Conservation (phyloP, 768 basidiomycete genomes). For the Boletus vinaceobasis region DNA sequence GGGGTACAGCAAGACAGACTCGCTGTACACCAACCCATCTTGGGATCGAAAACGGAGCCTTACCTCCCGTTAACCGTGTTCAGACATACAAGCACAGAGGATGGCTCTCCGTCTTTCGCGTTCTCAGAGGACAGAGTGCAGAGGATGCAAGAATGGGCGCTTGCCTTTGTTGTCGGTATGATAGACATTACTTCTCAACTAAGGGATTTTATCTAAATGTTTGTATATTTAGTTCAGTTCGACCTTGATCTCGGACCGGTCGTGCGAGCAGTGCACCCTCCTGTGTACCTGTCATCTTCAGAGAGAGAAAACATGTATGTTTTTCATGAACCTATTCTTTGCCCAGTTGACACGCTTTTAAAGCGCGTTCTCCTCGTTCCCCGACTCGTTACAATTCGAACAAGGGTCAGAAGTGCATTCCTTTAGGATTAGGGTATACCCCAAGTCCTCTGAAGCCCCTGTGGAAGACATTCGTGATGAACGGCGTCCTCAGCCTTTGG, state of each 20-base stretch:
- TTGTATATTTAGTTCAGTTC: slow-evolving; percentile 63
- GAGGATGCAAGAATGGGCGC: slow-evolving; percentile 62
- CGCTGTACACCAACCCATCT: slow-evolving; percentile 25
- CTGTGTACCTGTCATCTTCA: slow-evolving; percentile 55
- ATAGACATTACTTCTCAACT: neutral
- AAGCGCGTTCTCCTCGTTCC: slow-evolving; percentile 91
- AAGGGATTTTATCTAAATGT: neutral
- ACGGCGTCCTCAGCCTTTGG: slow-evolving; percentile 41
- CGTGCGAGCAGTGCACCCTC: slow-evolving; percentile 66
- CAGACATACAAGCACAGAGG: slow-evolving; percentile 32
- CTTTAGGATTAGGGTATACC: slow-evolving; percentile 71
- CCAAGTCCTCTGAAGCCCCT: slow-evolving; percentile 19
- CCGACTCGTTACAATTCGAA: slow-evolving; percentile 82
- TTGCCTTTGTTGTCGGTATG: slow-evolving; percentile 64
- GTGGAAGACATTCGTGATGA: slow-evolving; percentile 8
- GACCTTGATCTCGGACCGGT: slow-evolving; percentile 86
- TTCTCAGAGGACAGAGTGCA: slow-evolving; percentile 46
- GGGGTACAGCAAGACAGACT: slow-evolving; percentile 16
- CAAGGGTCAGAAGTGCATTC: slow-evolving; percentile 84
- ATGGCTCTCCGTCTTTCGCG: slow-evolving; percentile 41
- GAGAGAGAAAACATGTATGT: slow-evolving; percentile 81
- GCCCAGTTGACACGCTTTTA: slow-evolving; percentile 2
- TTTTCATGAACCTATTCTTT: neutral
- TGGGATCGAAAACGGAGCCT: slow-evolving; percentile 48
- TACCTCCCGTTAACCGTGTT: slow-evolving; percentile 32